Conservation (phyloP, 768 basidiomycete species). For the Austroboletus eburneus region DNA sequence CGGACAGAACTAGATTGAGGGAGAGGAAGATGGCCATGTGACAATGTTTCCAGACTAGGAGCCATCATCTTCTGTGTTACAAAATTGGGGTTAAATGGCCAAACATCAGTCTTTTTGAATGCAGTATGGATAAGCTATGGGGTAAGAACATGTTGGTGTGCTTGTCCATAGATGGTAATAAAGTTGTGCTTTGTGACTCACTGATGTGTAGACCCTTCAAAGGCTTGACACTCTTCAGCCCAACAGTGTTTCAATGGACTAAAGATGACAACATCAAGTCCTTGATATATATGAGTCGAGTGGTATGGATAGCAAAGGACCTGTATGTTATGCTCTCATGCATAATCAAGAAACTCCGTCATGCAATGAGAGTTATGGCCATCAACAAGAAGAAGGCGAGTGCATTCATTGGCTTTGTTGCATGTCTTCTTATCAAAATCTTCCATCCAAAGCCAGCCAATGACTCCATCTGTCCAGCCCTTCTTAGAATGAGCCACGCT, state of each 20-base stretch:
- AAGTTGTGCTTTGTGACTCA: slow-evolving; percentile 6
- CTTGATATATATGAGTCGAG: slow-evolving; percentile 31
- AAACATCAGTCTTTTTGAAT: slow-evolving; percentile 29
- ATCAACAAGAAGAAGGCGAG: slow-evolving; percentile 39
- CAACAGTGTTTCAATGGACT: slow-evolving; percentile 25
- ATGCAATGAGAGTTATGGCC: slow-evolving; percentile 45
- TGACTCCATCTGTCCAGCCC: slow-evolving; percentile 30
- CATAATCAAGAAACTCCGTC: slow-evolving; percentile 36
- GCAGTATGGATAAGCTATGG: slow-evolving; percentile 17
- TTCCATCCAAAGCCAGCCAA: slow-evolving; percentile 26
- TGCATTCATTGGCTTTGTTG: slow-evolving; percentile 28
- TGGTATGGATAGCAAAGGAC: slow-evolving; percentile 40
- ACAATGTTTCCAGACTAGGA: slow-evolving; percentile 1
- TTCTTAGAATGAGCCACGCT: slow-evolving; percentile 9
- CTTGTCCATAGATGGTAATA: slow-evolving; percentile 16
- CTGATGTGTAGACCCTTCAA: not conserved
- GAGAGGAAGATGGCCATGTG: slow-evolving; percentile 19
- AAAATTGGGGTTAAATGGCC: slow-evolving; percentile 13
- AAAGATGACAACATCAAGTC: slow-evolving; percentile 40
- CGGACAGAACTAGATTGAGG: slow-evolving; percentile 8
- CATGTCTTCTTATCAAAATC: slow-evolving; percentile 32
- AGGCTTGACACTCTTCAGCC: not conserved
- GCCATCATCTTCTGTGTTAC: slow-evolving; percentile 7
- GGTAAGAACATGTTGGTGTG: slow-evolving; percentile 16
- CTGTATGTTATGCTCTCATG: slow-evolving; percentile 32